Conservation (phyloP, 306 rosid genomes). For the Arachis stenosperma region DNA sequence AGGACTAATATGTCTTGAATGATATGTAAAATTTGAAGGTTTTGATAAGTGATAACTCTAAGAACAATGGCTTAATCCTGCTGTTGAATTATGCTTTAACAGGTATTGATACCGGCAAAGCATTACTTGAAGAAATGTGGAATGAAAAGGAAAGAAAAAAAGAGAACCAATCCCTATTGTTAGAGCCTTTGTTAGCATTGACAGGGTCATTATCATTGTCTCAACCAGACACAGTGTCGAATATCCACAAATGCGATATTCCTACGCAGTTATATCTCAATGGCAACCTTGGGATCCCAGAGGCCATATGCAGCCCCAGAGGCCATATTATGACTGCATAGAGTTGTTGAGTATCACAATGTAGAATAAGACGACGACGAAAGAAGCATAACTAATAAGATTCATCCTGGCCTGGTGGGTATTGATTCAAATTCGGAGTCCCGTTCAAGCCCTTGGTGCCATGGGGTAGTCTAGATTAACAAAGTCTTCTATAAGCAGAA, state of each 20-base stretch:
- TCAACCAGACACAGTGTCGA: slow-evolving; percentile 63
- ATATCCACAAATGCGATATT: slow-evolving; percentile 80
- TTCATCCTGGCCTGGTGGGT: slow-evolving; percentile 33
- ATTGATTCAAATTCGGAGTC: slow-evolving; percentile 25
- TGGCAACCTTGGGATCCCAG: slow-evolving; percentile 64
- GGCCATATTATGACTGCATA: slow-evolving; percentile 64
- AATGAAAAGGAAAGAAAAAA: slow-evolving; percentile 63
- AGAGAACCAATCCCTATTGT: slow-evolving; percentile 57
- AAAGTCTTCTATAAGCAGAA: neutral
- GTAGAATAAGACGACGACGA: slow-evolving; percentile 13
- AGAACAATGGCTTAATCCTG: slow-evolving; percentile 71
- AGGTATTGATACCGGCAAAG: slow-evolving; percentile 86
- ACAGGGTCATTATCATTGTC: slow-evolving; percentile 64
- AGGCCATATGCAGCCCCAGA: slow-evolving; percentile 68
- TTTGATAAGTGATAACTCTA: slow-evolving; percentile 80
- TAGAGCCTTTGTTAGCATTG: slow-evolving; percentile 79
- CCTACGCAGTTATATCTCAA: slow-evolving; percentile 78
- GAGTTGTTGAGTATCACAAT: slow-evolving; percentile 20
- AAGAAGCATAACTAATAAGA: slow-evolving; percentile 33
- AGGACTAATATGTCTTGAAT: too few relatives aligned
- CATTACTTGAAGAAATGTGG: slow-evolving; percentile 69
- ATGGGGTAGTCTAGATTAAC: slow-evolving; percentile 38
- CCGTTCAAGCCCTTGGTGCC: slow-evolving; percentile 36
- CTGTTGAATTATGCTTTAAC: slow-evolving; percentile 54
- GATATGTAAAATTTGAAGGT: slow-evolving; percentile 39